Evolutionary conservation across 2,329 filamentous ascomycete genomes (phyloP).

Genomic region (Fusarium tupiense): DNA sequence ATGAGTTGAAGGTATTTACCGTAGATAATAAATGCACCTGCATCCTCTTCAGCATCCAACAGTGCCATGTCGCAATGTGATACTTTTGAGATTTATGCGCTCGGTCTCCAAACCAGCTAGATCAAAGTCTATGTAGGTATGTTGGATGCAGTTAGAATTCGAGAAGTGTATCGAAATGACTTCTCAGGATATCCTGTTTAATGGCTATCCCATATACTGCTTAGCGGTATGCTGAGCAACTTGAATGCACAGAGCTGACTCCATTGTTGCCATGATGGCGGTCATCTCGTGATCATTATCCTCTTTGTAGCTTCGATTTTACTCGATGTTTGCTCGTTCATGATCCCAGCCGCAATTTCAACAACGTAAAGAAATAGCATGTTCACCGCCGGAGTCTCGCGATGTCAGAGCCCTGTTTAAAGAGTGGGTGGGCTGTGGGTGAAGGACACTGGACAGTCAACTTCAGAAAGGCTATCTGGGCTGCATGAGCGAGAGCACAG

Average conservation of each 20-base stretch:
- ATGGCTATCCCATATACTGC: constrained; percentile 7
- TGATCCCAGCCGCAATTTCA: constrained; percentile 10
- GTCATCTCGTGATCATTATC: constrained; percentile 22
- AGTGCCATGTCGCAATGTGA: background rate
- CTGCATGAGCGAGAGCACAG: constrained; percentile 32
- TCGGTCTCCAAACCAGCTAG: constrained; percentile 6
- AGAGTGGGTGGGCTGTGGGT: constrained; percentile 33
- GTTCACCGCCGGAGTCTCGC: constrained; percentile 41
- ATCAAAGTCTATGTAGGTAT: background rate
- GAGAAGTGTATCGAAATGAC: background rate
- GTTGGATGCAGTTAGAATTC: background rate
- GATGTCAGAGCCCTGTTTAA: constrained; percentile 19
- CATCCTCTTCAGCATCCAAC: constrained; percentile 11
- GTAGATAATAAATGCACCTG: constrained; percentile 11
- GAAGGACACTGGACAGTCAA: constrained; percentile 29
- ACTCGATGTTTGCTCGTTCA: background rate
- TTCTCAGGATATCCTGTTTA: background rate
- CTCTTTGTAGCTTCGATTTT: background rate
- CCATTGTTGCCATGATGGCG: background rate
- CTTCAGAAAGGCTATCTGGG: constrained; percentile 16
- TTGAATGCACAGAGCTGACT: constrained; percentile 1
- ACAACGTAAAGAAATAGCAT: constrained; percentile 1
- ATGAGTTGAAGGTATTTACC: constrained; percentile 2
- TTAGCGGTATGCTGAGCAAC: constrained; percentile 13
- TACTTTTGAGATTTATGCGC: background rate